phyloP scores from a whole-genome alignment of 2,329 filamentous ascomycete genomes.

The Fusarium guadeloupense region DNA sequence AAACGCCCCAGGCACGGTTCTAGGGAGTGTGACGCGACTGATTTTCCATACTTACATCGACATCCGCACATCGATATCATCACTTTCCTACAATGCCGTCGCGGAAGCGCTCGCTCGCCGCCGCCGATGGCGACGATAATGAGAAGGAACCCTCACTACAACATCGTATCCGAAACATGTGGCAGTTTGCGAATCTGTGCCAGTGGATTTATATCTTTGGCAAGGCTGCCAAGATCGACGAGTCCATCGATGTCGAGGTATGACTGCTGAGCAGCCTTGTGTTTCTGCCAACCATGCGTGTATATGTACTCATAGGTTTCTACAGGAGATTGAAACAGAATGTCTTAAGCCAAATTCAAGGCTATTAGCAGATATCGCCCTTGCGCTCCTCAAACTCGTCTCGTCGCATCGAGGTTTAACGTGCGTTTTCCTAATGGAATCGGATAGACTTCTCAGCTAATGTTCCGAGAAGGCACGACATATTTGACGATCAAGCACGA shows the following conservation, averaged over 20 bases:
- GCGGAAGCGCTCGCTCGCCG: constrained; percentile 40
- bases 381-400: constrained; percentile 89
- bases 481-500: constrained; percentile 93
- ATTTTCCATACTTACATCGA: constrained; percentile 18
- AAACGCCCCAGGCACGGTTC: constrained; percentile 32
- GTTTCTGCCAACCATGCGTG: not conserved
- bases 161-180: constrained; percentile 82
- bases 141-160: constrained; percentile 50
- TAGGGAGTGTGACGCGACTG: constrained; percentile 41
- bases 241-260: constrained; percentile 91
- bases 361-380: constrained; percentile 80
- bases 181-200: constrained; percentile 93
- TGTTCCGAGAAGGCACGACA: constrained; percentile 69
- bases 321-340: constrained; percentile 85
- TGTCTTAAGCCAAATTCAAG: constrained; percentile 83
- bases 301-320: not conserved
- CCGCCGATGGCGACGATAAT: constrained; percentile 24
- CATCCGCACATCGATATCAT: constrained; percentile 36
- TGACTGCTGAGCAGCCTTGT: not conserved
- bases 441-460: constrained; percentile 5
- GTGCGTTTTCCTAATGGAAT: constrained; percentile 62
- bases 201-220: constrained; percentile 96
- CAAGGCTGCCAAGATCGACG: constrained; percentile 86
- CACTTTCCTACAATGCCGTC: constrained; percentile 39
- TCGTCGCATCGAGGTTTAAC: constrained; percentile 93